Conservation (phyloP, 2,329 filamentous ascomycete genomes). For the Rhynchosporium secalis region DNA sequence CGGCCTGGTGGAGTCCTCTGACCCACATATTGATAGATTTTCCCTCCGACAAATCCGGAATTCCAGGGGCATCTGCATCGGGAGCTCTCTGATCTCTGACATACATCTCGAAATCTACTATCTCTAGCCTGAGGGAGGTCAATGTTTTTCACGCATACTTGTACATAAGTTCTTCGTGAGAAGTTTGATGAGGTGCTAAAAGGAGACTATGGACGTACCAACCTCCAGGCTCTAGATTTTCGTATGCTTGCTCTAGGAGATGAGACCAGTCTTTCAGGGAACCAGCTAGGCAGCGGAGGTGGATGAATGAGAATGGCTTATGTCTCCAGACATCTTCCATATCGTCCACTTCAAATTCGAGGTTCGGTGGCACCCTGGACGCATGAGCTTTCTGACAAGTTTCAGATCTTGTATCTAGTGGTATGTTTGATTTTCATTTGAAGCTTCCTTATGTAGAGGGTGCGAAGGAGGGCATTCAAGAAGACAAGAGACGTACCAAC, state of each 20-base stretch:
- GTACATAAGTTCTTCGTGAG: not conserved
- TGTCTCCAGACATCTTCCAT: constrained; percentile 38
- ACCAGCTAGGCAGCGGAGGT: constrained; percentile 42
- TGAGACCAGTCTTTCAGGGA: constrained; percentile 40
- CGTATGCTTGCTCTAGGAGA: constrained; percentile 29
- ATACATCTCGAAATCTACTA: constrained; percentile 33
- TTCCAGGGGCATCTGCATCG: not conserved
- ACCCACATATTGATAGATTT: constrained; percentile 28
- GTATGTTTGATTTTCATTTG: not conserved
- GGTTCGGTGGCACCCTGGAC: constrained; percentile 33
- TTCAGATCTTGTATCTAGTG: no score
- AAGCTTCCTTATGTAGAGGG: not conserved
- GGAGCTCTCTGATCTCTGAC: constrained; percentile 19
- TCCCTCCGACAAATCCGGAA: not conserved
- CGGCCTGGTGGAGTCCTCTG: constrained; percentile 24
- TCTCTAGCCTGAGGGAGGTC: constrained; percentile 23
- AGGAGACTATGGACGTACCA: constrained; percentile 12
- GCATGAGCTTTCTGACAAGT: not conserved
- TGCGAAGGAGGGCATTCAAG: not conserved
- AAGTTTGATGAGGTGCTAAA: not conserved
- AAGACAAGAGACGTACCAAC: constrained; percentile 23
- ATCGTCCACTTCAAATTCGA: constrained; percentile 40
- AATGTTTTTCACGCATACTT: not conserved
- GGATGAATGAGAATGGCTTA: constrained; percentile 40
- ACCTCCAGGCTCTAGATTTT: constrained; percentile 32